Evolutionary conservation across 1,284 basidiomycete genomes (phyloP).

Genomic region (Schizophyllum amplum): DNA sequence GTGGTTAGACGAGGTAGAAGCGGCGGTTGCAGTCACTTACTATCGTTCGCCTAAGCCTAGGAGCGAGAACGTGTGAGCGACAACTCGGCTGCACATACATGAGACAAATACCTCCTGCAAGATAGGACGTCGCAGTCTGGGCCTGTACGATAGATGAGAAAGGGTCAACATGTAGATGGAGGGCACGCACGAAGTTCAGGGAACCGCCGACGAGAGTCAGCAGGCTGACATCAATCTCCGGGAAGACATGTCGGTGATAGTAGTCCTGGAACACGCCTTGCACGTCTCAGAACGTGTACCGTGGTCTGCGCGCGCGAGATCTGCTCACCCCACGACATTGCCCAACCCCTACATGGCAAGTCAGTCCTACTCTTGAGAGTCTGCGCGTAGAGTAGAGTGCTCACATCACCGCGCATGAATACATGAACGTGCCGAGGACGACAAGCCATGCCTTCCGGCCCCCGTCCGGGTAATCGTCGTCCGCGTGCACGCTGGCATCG

Average conservation of each 20-base stretch:
- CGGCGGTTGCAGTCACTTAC: conserved; percentile 4
- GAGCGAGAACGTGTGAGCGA: conserved; percentile 11
- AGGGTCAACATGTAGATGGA: neutral
- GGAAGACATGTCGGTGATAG: conserved; percentile 12
- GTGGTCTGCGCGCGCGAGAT: neutral
- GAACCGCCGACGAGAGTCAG: conserved; percentile 13
- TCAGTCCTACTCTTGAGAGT: neutral
- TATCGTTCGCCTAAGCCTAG: conserved; percentile 13
- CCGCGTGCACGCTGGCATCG: no score
- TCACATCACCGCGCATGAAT: conserved; percentile 14
- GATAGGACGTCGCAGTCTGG: neutral
- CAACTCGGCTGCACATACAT: conserved; percentile 1
- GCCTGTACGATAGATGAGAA: neutral
- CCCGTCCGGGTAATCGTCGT: conserved; percentile 14
- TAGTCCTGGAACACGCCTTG: conserved; percentile 15
- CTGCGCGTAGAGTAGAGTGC: neutral
- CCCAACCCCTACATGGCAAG: neutral
- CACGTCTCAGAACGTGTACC: neutral
- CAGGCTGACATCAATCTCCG: conserved; percentile 9
- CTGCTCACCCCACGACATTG: neutral
- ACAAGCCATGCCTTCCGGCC: conserved; percentile 15
- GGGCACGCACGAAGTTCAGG: conserved; percentile 9
- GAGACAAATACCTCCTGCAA: neutral
- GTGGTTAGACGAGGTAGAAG: neutral
- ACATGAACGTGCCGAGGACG: conserved; percentile 13